These are phyloP conservation scores for Malus hybrid DNA, from an alignment of 331 rosid species.

Conservation along the genomic window DNA sequence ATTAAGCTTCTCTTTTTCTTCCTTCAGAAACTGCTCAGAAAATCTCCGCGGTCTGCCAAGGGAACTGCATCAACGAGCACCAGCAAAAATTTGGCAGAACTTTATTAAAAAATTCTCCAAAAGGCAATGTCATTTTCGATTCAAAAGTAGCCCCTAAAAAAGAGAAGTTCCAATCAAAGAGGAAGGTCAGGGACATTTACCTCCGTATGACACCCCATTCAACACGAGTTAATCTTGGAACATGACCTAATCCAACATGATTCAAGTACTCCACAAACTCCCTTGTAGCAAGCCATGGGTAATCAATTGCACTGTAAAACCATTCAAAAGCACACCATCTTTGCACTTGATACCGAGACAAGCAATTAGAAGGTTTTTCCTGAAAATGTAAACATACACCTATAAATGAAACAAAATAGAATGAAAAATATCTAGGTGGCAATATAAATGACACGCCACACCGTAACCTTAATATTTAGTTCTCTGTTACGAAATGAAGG, in stretches of 20 bases:
- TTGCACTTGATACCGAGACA: constrained; percentile 59
- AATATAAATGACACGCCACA: constrained; percentile 8
- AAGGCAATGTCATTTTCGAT: constrained; percentile 5
- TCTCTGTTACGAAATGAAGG: constrained; percentile 21
- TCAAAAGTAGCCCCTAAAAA: neutral
- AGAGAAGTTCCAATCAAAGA: constrained; percentile 3
- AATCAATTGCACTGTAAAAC: constrained; percentile 96
- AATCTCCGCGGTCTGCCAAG: constrained; percentile 93
- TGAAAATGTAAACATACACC: constrained; percentile 21
- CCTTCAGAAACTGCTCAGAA: constrained; percentile 72
- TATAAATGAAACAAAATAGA: constrained; percentile 7
- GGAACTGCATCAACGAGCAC: constrained; percentile 59
- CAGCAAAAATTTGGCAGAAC: constrained; percentile 1
- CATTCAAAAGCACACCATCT: constrained; percentile 92
- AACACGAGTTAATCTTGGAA: constrained; percentile 87
- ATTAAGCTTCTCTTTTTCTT: constrained; percentile 81
- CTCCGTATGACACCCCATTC: constrained; percentile 98
- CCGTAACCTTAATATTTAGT: constrained; percentile 45
- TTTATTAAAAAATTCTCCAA: constrained; percentile 6
- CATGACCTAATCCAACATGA: constrained; percentile 94
- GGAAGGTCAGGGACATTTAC: constrained; percentile 40
- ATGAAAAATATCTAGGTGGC: neutral
- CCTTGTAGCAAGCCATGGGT: constrained; percentile 91
- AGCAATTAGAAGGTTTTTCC: constrained; percentile 65
- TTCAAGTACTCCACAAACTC: constrained; percentile 90